Evolutionary conservation across 1,284 basidiomycete genomes (phyloP).

Genomic region (Pseudozyma thailandica): DNA sequence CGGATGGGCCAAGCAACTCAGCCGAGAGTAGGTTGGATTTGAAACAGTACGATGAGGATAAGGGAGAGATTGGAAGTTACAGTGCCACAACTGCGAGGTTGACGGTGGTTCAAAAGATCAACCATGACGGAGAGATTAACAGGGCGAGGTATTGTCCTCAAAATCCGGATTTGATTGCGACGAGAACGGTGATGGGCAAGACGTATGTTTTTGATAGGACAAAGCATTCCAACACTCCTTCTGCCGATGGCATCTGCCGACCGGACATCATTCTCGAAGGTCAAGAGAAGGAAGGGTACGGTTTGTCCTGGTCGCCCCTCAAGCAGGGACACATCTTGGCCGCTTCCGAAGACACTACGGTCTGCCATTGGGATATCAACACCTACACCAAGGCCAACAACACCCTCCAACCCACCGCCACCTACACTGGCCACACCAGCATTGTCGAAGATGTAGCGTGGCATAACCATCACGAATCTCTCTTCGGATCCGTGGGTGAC

Average conservation of each 20-base stretch:
- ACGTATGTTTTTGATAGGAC: slow-evolving; percentile 95
- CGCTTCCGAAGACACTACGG: slow-evolving; percentile 93
- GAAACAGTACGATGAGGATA: slow-evolving; percentile 89
- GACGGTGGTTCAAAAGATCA: slow-evolving; percentile 91
- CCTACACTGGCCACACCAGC: slow-evolving; percentile 77
- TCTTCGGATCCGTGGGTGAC: slow-evolving; percentile 97
- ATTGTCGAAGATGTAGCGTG: slow-evolving; percentile 91
- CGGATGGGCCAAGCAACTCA: slow-evolving; percentile 35
- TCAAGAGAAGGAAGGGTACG: slow-evolving; percentile 93
- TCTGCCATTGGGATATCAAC: slow-evolving; percentile 96
- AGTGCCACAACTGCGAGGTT: slow-evolving; percentile 81
- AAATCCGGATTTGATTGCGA: slow-evolving; percentile 95
- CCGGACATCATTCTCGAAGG: slow-evolving; percentile 91
- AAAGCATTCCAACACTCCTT: slow-evolving; percentile 93
- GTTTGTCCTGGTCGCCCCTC: slow-evolving; percentile 87
- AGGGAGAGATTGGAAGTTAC: slow-evolving; percentile 72
- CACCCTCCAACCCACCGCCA: slow-evolving; percentile 81
- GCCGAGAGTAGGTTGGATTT: slow-evolving; percentile 78
- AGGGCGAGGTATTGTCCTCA: slow-evolving; percentile 98
- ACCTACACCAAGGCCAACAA: slow-evolving; percentile 84
- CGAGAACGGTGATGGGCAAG: slow-evolving; percentile 88
- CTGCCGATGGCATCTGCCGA: slow-evolving; percentile 79
- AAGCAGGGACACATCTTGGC: slow-evolving; percentile 87
- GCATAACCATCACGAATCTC: slow-evolving; percentile 83
- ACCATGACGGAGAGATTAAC: slow-evolving; percentile 96